phyloP scores from a whole-genome alignment of 2,329 filamentous ascomycete genomes.

The Neoascochyta sp. region DNA sequence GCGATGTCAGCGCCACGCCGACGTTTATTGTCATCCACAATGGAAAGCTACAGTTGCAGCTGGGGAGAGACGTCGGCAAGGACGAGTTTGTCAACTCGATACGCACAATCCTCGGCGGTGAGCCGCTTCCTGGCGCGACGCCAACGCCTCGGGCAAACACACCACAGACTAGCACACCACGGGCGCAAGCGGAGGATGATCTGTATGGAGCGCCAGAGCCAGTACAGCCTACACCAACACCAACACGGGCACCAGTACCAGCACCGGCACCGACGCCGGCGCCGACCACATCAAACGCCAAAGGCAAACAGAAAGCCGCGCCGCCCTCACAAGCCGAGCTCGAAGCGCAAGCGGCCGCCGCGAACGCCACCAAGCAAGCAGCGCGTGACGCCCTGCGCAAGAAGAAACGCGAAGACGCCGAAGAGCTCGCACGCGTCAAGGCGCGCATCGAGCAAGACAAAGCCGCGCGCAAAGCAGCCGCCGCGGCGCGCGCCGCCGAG shows the following conservation, averaged over 20 bases:
- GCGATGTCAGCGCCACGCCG: conserved; percentile 73
- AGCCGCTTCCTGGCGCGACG: conserved; percentile 22
- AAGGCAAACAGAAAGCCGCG: conserved; percentile 44
- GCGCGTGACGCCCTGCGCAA: conserved; percentile 52
- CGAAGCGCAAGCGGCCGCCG: conserved; percentile 28
- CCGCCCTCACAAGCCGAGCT: conserved; percentile 29
- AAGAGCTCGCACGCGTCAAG: conserved; percentile 68
- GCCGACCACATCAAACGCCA: conserved; percentile 21
- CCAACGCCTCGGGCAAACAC: conserved; percentile 9
- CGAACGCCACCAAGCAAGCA: conserved; percentile 37
- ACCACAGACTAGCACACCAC: conserved; percentile 11
- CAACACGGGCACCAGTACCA: conserved; percentile 2
- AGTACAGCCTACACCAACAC: conserved; percentile 2
- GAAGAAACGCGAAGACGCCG: conserved; percentile 61
- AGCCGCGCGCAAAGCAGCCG: conserved; percentile 55
- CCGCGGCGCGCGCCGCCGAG: conserved; percentile 36
- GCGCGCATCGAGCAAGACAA: conserved; percentile 75
- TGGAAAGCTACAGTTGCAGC: conserved; percentile 72
- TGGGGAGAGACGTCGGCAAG: conserved; percentile 60
- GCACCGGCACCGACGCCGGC: conserved; percentile 4
- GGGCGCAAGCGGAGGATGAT: conserved; percentile 4
- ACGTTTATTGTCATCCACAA: conserved; percentile 78
- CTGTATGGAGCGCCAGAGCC: conserved; percentile 5
- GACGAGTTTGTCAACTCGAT: conserved; percentile 64
- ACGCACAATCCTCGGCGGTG: conserved; percentile 36